Conservation (phyloP, 2,329 filamentous ascomycete genomes). For the Ophidiomyces ophidiicola region DNA sequence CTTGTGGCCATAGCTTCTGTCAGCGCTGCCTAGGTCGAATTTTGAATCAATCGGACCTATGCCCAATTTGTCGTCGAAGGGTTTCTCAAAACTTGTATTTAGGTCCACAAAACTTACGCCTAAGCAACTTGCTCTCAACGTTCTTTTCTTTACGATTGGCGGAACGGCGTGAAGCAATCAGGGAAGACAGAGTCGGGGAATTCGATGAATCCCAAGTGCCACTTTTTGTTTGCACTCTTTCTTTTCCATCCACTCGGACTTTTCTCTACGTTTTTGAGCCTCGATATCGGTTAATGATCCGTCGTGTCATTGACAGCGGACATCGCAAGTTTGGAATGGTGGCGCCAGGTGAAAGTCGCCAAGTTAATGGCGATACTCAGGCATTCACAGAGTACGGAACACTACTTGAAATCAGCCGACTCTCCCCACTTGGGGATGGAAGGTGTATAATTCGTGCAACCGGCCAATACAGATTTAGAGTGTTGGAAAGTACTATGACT, state of each 20-base stretch:
- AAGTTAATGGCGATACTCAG: conserved; percentile 39
- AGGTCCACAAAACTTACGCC: conserved; percentile 48
- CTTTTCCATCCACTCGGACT: conserved; percentile 71
- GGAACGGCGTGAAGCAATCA: conserved; percentile 42
- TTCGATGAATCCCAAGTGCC: conserved; percentile 51
- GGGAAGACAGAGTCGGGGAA: conserved; percentile 45
- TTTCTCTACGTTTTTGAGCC: conserved; percentile 88
- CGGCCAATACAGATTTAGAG: conserved; percentile 64
- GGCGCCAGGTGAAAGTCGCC: conserved; percentile 46
- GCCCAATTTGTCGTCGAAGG: conserved; percentile 64
- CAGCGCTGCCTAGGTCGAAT: conserved; percentile 63
- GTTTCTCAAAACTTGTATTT: conserved; percentile 42
- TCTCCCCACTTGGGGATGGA: conserved; percentile 64
- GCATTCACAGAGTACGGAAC: conserved; percentile 67
- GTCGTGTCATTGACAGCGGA: conserved; percentile 56
- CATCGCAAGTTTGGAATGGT: conserved; percentile 77
- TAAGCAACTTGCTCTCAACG: conserved; percentile 51
- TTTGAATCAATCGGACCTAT: conserved; percentile 64
- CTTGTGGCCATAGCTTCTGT: conserved; percentile 84
- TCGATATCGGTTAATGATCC: conserved; percentile 82
- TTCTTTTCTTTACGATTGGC: conserved; percentile 59
- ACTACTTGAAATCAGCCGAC: conserved; percentile 60
- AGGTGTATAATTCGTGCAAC: conserved; percentile 68
- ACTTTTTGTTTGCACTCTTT: conserved; percentile 69
- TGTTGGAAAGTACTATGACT: conserved; percentile 48